Evolutionary conservation across 179 eudicot species (phyloP).

Genomic region (Beta lomatogona): DNA sequence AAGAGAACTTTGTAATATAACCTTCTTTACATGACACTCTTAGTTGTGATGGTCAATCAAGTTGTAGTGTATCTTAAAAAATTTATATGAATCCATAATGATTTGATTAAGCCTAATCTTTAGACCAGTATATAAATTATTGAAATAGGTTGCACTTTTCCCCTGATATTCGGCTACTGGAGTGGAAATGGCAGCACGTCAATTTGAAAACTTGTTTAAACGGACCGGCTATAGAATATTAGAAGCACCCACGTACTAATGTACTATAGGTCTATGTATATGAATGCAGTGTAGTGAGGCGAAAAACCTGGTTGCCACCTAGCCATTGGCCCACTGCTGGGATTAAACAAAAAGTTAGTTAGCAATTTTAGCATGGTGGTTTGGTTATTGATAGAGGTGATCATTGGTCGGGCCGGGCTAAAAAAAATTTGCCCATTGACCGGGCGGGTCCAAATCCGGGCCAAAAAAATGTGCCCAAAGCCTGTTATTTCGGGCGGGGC

Average conservation of each 20-base stretch:
- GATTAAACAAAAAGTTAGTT: not conserved
- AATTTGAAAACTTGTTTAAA: not conserved
- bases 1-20: slow-evolving; percentile 4
- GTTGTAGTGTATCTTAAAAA: not conserved
- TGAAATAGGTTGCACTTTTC: not conserved
- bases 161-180: slow-evolving; percentile 18
- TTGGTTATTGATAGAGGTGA: too few relatives aligned
- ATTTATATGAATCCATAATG: not conserved
- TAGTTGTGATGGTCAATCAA: slow-evolving; percentile 23
- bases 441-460: too few relatives aligned
- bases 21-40: slow-evolving; percentile 28
- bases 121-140: not conserved
- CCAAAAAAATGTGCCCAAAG: too few relatives aligned
- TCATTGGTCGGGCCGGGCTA: too few relatives aligned
- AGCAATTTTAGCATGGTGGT: too few relatives aligned
- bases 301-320: not conserved
- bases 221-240: too few relatives aligned
- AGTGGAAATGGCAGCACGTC: slow-evolving; percentile 18
- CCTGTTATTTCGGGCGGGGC: too few relatives aligned
- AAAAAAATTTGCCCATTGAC: too few relatives aligned
- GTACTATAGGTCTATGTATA: not conserved
- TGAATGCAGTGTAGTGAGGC: not conserved
- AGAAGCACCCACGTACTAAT: slow-evolving; percentile 8
- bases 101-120: not conserved
- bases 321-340: not conserved